Conservation (phyloP, 139 green algal genomes). For the Chlamydomonas sp. region DNA sequence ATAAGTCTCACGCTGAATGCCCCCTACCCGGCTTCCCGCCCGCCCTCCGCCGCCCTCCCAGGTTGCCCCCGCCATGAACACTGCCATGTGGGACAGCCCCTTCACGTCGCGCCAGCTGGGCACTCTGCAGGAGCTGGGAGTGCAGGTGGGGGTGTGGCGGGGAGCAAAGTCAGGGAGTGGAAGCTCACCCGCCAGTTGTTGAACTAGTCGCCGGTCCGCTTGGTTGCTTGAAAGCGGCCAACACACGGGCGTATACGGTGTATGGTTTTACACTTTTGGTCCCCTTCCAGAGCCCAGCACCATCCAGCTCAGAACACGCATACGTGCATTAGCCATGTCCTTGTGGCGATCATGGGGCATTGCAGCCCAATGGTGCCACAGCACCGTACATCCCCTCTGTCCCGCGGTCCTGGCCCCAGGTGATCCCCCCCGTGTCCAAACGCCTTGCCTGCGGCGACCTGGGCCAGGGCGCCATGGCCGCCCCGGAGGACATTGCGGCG, state of each 20-base stretch:
- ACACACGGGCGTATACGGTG: no score
- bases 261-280: no score
- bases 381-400: not conserved
- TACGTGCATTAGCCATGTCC: not conserved
- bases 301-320: no score
- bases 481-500: slow-evolving; percentile 58
- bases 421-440: slow-evolving; percentile 87
- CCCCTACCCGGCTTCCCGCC: not conserved
- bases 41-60: slow-evolving; percentile 52
- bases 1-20: not conserved
- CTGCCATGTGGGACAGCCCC: slow-evolving; percentile 92
- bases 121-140: slow-evolving; percentile 67
- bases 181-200: not conserved
- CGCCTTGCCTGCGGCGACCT: slow-evolving; percentile 93
- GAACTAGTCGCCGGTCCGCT: not conserved
- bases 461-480: slow-evolving; percentile 89
- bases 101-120: slow-evolving; percentile 86
- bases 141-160: not conserved
- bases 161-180: not conserved
- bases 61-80: slow-evolving; percentile 98
- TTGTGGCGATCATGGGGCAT: not conserved
- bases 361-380: not conserved
- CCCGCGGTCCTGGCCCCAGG: not conserved
- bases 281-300: no score
- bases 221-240: no score